Base-by-base conservation (phyloP, 2,329 filamentous ascomycete genomes). In the Colletotrichum sp. region DNA sequence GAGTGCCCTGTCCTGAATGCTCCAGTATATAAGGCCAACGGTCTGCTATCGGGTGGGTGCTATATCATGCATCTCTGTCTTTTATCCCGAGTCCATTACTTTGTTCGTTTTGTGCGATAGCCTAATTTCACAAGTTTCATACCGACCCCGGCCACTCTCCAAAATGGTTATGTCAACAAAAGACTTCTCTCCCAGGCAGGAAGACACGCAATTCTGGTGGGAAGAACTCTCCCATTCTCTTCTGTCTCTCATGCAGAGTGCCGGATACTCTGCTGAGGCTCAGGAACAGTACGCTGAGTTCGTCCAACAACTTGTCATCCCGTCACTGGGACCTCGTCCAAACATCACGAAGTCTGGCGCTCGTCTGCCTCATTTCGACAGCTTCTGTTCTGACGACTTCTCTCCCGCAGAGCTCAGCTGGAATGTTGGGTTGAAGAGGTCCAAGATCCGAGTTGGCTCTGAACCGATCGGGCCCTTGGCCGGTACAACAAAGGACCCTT, bases 391-490 rank as follows among this genome's bases (percentile, higher is more conserved):
- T 15, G 85, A 86, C 64, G 81, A 86, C 66, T 75, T 82, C 60
- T 82, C 79, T 3, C 85, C 84, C 0, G 77, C 85, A 8, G 84
- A 86, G 76, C 71, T 85, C 3, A 86, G 84, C 76, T 86, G 84
- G 84, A 81, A 82, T 18, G 85, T 81, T 2, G 77, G 78, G 0
- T 34, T n/a, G 3, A 62, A 70, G 1, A 55, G 67, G 3, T 82
- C 83, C n/a, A 80, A 69, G 1, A 78, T 85, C 22, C 77, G 83
- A 2, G 85, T 81, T 32, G 81, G 82, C 2, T 76, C 83, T 2
- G 84, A 86, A 67, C 82, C 84, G 0, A 80, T 85, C 27, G 77
- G 78, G 15, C 66, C 62, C 3, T 65, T 77, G n/a, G 82, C 83
- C 6, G 82, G 81, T 3, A 80, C 76, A 8, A 15, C 48, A 9